A percentile compares a stretch with the other conserved stretches of the same genome.
Evolutionary conservation across 768 basidiomycete genomes (phyloP).

Genomic region (Russula compacta): DNA sequence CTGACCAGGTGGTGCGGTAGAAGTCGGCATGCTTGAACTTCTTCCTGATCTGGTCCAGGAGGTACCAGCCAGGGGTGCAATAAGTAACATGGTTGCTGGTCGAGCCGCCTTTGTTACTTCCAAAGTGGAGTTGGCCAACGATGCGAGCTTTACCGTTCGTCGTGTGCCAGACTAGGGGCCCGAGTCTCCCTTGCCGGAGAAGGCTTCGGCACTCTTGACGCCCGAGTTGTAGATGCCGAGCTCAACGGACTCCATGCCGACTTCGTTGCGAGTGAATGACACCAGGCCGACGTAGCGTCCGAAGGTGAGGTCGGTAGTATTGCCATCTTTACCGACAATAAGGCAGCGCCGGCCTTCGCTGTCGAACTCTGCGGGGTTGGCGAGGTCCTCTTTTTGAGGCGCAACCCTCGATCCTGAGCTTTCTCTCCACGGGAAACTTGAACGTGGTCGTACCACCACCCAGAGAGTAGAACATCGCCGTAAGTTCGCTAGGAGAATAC

Average conservation of each 20-base stretch:
- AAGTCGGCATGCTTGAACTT: not conserved
- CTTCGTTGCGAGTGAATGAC: not conserved
- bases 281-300: not conserved
- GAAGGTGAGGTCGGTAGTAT: not conserved
- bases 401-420: not conserved
- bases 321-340: not conserved
- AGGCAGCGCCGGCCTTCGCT: not conserved
- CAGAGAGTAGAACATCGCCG: not conserved
- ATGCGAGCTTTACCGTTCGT: not conserved
- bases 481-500: not conserved
- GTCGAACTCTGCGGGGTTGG: not conserved
- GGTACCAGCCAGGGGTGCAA: not conserved
- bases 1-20: not conserved
- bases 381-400: not conserved
- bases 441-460: not conserved
- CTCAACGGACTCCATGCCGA: not conserved
- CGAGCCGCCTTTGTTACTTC: not conserved
- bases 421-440: not conserved
- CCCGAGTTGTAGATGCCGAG: not conserved
- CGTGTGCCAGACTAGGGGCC: not conserved
- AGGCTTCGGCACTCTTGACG: too few relatives aligned
- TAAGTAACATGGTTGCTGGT: not conserved
- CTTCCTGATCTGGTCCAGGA: constrained; percentile 1
- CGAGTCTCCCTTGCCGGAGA: not conserved
- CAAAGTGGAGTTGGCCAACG: not conserved